These are phyloP conservation scores for Cladobotryum protrusum DNA, from an alignment of 2,329 filamentous ascomycete genomes.

Conservation along the genomic window DNA sequence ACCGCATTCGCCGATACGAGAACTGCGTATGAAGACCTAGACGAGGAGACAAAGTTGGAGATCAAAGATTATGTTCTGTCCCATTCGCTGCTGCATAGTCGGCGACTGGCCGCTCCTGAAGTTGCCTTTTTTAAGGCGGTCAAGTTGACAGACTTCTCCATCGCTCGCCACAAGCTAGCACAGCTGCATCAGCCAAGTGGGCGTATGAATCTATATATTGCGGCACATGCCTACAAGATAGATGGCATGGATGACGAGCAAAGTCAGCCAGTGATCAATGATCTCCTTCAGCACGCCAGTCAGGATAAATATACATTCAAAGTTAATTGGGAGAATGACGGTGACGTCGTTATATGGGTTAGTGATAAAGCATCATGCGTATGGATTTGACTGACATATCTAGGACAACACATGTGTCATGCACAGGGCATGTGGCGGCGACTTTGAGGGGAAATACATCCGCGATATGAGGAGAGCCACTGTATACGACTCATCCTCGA, in stretches of 20 bases:
- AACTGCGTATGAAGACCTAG: conserved; percentile 43
- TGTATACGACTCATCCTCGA: conserved; percentile 40
- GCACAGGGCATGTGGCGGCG: conserved; percentile 45
- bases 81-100: conserved; percentile 47
- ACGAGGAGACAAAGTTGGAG: conserved; percentile 25
- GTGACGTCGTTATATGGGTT: no score
- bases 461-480: conserved; percentile 52
- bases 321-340: no score
- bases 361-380: conserved; percentile 8
- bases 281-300: conserved; percentile 41
- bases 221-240: conserved; percentile 47
- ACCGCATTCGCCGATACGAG: conserved; percentile 50
- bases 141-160: conserved; percentile 31
- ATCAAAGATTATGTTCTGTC: conserved; percentile 40
- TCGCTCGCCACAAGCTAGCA: conserved; percentile 41
- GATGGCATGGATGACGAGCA: conserved; percentile 36
- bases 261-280: conserved; percentile 26
- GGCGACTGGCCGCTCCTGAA: conserved; percentile 44
- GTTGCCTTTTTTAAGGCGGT: conserved; percentile 36
- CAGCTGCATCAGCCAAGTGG: conserved; percentile 47
- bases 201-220: conserved; percentile 48
- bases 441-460: conserved; percentile 40
- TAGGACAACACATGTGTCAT: conserved; percentile 56
- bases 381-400: conserved; percentile 42
- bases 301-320: conserved; percentile 20